Percentiles rank a stretch among this genome's conserved stretches.
Conservation (phyloP, 2,329 filamentous ascomycete species). For the Coniochaeta sp. region DNA sequence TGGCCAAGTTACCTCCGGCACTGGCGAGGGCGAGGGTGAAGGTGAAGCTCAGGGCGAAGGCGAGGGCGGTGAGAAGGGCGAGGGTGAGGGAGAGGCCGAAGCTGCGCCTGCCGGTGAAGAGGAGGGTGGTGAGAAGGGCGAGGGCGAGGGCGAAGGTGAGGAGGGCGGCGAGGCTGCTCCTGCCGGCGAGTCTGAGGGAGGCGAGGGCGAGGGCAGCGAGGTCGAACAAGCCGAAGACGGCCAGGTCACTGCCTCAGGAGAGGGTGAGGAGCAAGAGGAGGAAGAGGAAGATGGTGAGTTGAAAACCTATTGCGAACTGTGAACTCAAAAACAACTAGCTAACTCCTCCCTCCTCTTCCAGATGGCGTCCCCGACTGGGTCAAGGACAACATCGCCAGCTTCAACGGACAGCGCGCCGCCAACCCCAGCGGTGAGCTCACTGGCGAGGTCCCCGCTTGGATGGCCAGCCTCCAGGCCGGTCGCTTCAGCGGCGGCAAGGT, state of each 20-base stretch:
- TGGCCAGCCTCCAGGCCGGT: not conserved
- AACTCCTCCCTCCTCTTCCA: not conserved
- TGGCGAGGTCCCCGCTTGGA: not conserved
- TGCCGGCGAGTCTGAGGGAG: not conserved
- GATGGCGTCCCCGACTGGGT: not conserved
- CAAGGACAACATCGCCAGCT: slow-evolving; percentile 1
- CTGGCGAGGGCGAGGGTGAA: not conserved
- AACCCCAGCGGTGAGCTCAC: not conserved
- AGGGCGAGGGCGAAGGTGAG: not conserved
- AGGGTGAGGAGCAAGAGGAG: not conserved
- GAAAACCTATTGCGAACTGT: too few relatives aligned
- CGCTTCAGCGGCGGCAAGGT: not conserved
- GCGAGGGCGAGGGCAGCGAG: not conserved
- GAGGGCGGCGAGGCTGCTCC: not conserved
- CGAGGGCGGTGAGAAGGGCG: not conserved
- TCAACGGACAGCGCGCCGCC: not conserved
- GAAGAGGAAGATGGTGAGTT: not conserved
- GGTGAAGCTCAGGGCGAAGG: not conserved
- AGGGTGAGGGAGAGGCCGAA: not conserved
- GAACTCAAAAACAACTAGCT: not conserved
- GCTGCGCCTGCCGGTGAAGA: not conserved
- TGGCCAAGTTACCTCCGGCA: too few relatives aligned
- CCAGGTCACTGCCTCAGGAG: not conserved
- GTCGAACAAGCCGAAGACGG: not conserved
- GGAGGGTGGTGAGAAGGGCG: not conserved